Percentiles rank a stretch among this genome's conserved stretches.
phyloP scores from a whole-genome alignment of 257 asterid species.

The Hygrophila difformis region DNA sequence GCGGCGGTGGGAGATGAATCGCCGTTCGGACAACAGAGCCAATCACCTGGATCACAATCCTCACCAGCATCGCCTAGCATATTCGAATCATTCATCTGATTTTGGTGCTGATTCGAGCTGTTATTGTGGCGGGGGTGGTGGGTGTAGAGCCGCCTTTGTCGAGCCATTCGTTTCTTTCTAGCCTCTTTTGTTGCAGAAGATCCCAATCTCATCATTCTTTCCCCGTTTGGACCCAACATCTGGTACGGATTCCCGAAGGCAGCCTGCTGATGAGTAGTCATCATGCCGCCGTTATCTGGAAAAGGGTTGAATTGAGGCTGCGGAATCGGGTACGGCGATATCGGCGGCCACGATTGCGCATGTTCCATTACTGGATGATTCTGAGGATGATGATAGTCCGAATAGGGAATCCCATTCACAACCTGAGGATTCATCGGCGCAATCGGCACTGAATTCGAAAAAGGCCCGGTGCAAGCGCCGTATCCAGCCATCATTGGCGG shows the following conservation, averaged over 20 bases:
- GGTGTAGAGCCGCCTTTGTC: conserved; percentile 43
- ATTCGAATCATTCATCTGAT: conserved; percentile 19
- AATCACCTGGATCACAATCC: conserved; percentile 22
- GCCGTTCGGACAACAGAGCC: conserved; percentile 47
- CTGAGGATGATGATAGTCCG: too few species aligned
- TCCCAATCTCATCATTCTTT: conserved; percentile 40
- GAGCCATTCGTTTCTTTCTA: conserved; percentile 89
- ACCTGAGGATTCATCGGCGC: conserved; percentile 25
- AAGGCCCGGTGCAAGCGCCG: conserved; percentile 23
- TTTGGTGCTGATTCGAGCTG: conserved; percentile 23
- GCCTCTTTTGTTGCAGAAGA: conserved; percentile 83
- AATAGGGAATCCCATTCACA: conserved; percentile 25
- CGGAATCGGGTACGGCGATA: conserved; percentile 25
- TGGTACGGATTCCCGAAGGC: conserved; percentile 36
- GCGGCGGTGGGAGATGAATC: conserved; percentile 14
- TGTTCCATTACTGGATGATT: conserved; percentile 40
- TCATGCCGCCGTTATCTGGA: conserved; percentile 17
- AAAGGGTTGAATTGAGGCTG: conserved; percentile 30
- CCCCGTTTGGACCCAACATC: conserved; percentile 37
- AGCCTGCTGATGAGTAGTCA: conserved; percentile 26
- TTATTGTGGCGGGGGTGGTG: conserved; percentile 37
- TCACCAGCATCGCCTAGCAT: conserved; percentile 15
- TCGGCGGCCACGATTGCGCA: conserved; percentile 38
- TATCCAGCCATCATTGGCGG: conserved; percentile 19
- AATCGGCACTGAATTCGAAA: conserved; percentile 14